Evolutionary conservation across 495 filamentous ascomycete species (phyloP).

Genomic region (Hypoxylon crocopeplum): DNA sequence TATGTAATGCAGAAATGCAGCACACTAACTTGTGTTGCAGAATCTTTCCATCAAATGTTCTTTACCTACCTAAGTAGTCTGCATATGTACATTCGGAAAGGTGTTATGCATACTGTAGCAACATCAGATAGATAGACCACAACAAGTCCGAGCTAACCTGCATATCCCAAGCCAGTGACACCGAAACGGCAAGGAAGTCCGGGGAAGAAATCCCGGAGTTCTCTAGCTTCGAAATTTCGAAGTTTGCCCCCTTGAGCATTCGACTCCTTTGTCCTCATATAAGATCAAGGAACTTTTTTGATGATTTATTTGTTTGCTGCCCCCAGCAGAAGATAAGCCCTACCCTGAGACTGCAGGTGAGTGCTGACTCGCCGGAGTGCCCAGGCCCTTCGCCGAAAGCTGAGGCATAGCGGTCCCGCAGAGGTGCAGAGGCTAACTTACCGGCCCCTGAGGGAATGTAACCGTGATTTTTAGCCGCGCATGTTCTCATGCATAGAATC

Average conservation of each 20-base stretch:
- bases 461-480: constrained; percentile 38
- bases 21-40: too few species aligned
- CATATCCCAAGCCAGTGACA: constrained; percentile 6
- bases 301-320: background rate
- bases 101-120: too few species aligned
- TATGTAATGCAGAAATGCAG: too few species aligned
- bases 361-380: too few species aligned
- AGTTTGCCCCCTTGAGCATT: constrained; percentile 15
- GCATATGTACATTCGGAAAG: too few species aligned
- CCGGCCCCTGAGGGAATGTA: constrained; percentile 35
- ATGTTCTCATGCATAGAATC: constrained; percentile 34
- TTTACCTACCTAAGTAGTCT: too few species aligned
- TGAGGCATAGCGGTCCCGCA: constrained; percentile 27
- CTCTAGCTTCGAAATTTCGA: constrained; percentile 14
- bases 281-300: constrained; percentile 4
- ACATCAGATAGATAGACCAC: too few species aligned
- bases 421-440: constrained; percentile 29
- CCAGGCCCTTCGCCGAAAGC: constrained; percentile 8
- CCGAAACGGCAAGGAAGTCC: constrained; percentile 17
- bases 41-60: too few species aligned
- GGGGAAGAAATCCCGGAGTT: constrained; percentile 12
- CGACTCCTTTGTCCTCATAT: constrained; percentile 4
- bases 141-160: too few species aligned
- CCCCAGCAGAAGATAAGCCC: background rate
- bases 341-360: too few species aligned